Conservation (phyloP, 306 rosid species). For the Fragaria ananassa region DNA sequence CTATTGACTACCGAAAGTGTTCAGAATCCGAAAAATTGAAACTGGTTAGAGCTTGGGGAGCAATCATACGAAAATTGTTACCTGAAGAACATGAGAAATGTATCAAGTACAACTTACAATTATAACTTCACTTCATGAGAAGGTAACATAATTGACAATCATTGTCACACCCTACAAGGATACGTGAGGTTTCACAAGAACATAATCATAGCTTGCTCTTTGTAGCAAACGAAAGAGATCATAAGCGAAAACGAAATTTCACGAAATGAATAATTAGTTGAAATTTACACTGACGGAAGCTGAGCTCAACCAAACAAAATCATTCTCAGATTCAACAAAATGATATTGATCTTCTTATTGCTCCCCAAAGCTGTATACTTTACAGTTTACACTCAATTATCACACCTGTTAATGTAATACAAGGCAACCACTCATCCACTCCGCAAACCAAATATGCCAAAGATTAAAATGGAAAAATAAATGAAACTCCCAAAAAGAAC, state of each 20-base stretch:
- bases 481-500: slow-evolving; percentile 28
- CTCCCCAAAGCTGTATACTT: neutral
- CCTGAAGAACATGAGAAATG: no score
- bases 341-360: slow-evolving; percentile 6
- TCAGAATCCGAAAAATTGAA: neutral
- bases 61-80: no score
- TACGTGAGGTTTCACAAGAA: neutral
- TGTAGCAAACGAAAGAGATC: neutral
- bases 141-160: neutral
- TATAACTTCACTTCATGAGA: neutral
- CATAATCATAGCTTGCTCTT: neutral
- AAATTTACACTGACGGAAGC: neutral
- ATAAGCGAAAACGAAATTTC: neutral
- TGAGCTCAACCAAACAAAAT: neutral
- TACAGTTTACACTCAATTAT: slow-evolving; percentile 17
- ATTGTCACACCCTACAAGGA: neutral
- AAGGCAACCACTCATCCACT: slow-evolving; percentile 34
- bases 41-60: no score
- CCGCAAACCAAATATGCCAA: slow-evolving; percentile 27
- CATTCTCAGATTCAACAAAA: neutral
- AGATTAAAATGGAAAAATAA: slow-evolving; percentile 7
- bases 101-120: no score
- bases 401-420: slow-evolving; percentile 14
- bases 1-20: neutral
- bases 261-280: neutral